Base-by-base conservation (phyloP, 192 early-diverging fungal species). In the Backusella parvicylindrica region DNA sequence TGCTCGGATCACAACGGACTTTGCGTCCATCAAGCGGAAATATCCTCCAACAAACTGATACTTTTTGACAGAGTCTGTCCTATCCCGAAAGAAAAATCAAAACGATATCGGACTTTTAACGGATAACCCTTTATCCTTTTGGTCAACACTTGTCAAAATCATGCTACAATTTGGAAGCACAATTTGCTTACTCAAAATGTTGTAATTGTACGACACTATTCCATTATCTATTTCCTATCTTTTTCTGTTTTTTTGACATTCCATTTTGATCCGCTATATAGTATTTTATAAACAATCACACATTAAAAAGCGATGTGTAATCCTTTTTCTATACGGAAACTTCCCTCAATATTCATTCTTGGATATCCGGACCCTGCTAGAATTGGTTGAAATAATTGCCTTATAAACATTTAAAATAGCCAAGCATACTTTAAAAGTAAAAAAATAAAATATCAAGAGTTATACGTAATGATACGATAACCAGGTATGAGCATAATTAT, bases 171-270 rank as follows among this genome's bases (percentile, higher is more conserved):
- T 47, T 47, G 6, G 16, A n/a, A 47, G 43, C 43, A 47, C 43
- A 41, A 41, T 41, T 13, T n/a, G n/a, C 43, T 16, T 15, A 15
- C 12, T 7, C 5, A 47, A 47, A 47, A 21, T 11, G 7, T 9
- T 53, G 50, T 26, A 8, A 53, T 23, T 53, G 53, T 56, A 0
- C 23, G n/a, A 26, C 53, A 0, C 8, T 60, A 9, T 9, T 60
- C 53, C 12, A 60, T 60, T 60, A 60, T 60, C 53, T 60, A 60
- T 60, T 60, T 60, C 53, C 53, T 60, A 60, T 60, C 50, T 56
- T 26, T 56, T 11, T 13, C 40, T 41, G 40, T 47, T 47, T 1
- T 56, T 26, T 26, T 26, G n/a, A 60, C 26, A 11, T 60, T 23
- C 43, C 23, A 60, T 28, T 60, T 60, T 60, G 53, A 60, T 13